phyloP scores from a whole-genome alignment of 805 yeast genomes.

The Metschnikowia rubicola region DNA sequence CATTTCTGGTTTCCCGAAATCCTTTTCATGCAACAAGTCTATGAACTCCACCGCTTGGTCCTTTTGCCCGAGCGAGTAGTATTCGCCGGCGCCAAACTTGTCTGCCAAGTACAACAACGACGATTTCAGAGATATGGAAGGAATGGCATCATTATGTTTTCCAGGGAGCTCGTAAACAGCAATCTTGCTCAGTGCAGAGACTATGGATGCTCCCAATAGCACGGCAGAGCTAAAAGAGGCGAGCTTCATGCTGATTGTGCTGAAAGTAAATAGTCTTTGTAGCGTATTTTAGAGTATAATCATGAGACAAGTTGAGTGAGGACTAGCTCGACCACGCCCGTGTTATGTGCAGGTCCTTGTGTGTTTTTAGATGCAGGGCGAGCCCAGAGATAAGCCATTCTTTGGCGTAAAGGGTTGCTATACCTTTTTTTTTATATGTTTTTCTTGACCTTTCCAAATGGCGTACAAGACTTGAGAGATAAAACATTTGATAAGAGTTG shows the following conservation, averaged over 20 bases:
- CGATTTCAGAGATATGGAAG: slow-evolving; percentile 20
- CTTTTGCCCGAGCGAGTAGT: slow-evolving; percentile 29
- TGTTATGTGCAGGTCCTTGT: slow-evolving; percentile 6
- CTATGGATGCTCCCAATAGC: slow-evolving; percentile 13
- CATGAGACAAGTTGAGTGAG: not conserved
- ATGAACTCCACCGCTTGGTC: slow-evolving; percentile 28
- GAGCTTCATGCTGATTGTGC: slow-evolving; percentile 14
- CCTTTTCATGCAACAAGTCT: slow-evolving; percentile 15
- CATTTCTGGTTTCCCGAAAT: slow-evolving; percentile 25
- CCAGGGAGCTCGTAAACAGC: slow-evolving; percentile 18
- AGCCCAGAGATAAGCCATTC: not conserved
- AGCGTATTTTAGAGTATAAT: not conserved
- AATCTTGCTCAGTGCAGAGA: slow-evolving; percentile 13
- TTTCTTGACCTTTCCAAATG: too few relatives aligned
- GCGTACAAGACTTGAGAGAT: too few relatives aligned
- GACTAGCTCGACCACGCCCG: slow-evolving; percentile 3
- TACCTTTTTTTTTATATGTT: too few relatives aligned
- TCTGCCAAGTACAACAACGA: slow-evolving; percentile 46
- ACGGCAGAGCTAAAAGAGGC: slow-evolving; percentile 12
- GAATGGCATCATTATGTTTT: slow-evolving; percentile 1
- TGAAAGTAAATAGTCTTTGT: too few relatives aligned
- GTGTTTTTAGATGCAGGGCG: not conserved
- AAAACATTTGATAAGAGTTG: too few relatives aligned
- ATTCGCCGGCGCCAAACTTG: slow-evolving; percentile 38
- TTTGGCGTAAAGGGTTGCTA: too few relatives aligned